Conservation (phyloP, 768 basidiomycete species). For the Termitomyces eurrhizus region DNA sequence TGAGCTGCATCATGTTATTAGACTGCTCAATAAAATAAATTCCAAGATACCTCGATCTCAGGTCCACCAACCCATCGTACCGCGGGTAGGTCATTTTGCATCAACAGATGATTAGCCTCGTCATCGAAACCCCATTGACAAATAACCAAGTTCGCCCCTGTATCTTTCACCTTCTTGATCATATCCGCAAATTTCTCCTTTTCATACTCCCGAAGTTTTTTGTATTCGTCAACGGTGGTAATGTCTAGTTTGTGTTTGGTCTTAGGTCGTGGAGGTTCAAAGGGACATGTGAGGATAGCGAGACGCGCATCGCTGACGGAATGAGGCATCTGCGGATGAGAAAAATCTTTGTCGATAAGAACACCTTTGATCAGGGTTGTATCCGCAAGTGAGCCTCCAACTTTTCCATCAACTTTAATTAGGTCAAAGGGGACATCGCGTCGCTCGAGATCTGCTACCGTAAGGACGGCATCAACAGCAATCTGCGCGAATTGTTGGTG, state of each 20-base stretch:
- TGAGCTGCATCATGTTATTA: conserved; percentile 54
- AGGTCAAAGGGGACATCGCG: conserved; percentile 96
- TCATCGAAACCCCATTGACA: conserved; percentile 99
- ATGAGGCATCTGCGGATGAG: conserved; percentile 96
- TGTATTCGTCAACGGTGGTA: conserved; percentile 94
- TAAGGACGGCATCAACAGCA: conserved; percentile 93
- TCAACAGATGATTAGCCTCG: conserved; percentile 95
- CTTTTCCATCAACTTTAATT: conserved; percentile 99
- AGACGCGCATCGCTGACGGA: conserved; percentile 84
- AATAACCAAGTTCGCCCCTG: conserved; percentile 97
- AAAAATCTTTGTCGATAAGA: conserved; percentile 99
- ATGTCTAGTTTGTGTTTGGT: conserved; percentile 99
- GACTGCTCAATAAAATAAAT: not conserved
- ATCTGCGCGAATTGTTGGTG: conserved; percentile 95
- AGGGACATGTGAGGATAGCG: conserved; percentile 97
- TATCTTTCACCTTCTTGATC: conserved; percentile 95
- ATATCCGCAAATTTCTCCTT: conserved; percentile 95
- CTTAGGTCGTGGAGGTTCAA: conserved; percentile 98
- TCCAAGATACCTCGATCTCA: conserved; percentile 81
- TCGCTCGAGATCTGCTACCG: conserved; percentile 92
- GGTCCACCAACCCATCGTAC: conserved; percentile 99
- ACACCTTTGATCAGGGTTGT: conserved; percentile 95
- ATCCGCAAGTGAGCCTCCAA: conserved; percentile 94
- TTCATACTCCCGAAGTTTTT: conserved; percentile 91
- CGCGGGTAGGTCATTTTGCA: conserved; percentile 97